phyloP scores from a whole-genome alignment of 306 rosid species.

The Acmispon strigosus region DNA sequence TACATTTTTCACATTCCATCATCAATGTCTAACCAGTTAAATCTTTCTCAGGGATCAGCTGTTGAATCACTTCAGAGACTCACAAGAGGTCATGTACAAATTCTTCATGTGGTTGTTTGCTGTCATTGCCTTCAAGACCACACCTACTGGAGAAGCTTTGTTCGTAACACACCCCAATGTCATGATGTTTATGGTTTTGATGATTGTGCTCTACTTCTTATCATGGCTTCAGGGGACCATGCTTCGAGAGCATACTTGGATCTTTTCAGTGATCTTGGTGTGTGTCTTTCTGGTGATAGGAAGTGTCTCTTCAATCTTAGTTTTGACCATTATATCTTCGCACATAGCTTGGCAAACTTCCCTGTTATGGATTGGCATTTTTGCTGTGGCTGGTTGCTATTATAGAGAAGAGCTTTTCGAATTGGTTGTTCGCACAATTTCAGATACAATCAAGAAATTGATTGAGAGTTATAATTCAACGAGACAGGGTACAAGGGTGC shows the following conservation, averaged over 20 bases:
- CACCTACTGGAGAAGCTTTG: neutral
- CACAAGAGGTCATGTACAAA: neutral
- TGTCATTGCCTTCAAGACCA: neutral
- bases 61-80: neutral
- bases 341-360: neutral
- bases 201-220: constrained; percentile 9
- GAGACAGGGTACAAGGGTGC: neutral
- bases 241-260: neutral
- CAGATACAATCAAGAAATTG: neutral
- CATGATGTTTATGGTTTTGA: neutral
- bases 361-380: neutral
- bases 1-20: too few species aligned
- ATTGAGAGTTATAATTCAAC: neutral
- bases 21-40: too few species aligned
- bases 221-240: neutral
- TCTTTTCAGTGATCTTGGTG: neutral
- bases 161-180: neutral
- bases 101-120: neutral
- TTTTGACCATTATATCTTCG: neutral
- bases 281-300: neutral
- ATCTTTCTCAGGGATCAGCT: neutral
- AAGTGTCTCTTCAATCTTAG: neutral
- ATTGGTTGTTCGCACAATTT: neutral
- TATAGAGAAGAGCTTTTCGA: neutral
- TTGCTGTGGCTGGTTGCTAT: neutral